Conservation (phyloP, 2,329 filamentous ascomycete species). For the Lachnellula arida region DNA sequence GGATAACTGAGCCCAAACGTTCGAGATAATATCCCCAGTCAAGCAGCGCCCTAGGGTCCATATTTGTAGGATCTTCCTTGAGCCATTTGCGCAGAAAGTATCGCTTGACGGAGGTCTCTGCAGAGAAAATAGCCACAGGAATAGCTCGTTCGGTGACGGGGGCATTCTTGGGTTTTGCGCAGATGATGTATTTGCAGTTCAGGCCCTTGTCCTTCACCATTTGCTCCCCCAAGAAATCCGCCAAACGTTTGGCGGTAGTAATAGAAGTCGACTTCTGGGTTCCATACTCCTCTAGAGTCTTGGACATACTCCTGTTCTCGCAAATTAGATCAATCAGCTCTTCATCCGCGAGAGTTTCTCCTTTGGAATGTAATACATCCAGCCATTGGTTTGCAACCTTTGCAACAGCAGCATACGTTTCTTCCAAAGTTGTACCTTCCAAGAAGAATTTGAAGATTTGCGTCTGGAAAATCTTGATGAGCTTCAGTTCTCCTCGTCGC, state of each 20-base stretch:
- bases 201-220: constrained; percentile 99
- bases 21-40: constrained; percentile 99
- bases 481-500: constrained; percentile 92
- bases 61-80: constrained; percentile 84
- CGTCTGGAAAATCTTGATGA: constrained; percentile 99
- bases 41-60: constrained; percentile 82
- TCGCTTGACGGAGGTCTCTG: constrained; percentile 81
- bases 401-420: constrained; percentile 88
- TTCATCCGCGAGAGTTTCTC: constrained; percentile 86
- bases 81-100: constrained; percentile 93
- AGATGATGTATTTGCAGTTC: constrained; percentile 99
- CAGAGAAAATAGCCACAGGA: constrained; percentile 95
- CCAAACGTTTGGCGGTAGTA: constrained; percentile 89
- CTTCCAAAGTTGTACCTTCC: constrained; percentile 78
- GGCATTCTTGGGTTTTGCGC: constrained; percentile 75
- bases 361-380: constrained; percentile 86
- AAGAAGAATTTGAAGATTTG: constrained; percentile 99
- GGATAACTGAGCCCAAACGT: constrained; percentile 91
- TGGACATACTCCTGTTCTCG: constrained; percentile 97
- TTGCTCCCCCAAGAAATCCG: constrained; percentile 93
- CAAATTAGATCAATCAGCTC: constrained; percentile 99
- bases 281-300: constrained; percentile 95
- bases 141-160: constrained; percentile 93
- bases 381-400: constrained; percentile 96
- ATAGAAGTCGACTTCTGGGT: constrained; percentile 98